Base-by-base conservation (phyloP, 2,329 filamentous ascomycete species). In the Pseudocercospora pini-densiflorae region DNA sequence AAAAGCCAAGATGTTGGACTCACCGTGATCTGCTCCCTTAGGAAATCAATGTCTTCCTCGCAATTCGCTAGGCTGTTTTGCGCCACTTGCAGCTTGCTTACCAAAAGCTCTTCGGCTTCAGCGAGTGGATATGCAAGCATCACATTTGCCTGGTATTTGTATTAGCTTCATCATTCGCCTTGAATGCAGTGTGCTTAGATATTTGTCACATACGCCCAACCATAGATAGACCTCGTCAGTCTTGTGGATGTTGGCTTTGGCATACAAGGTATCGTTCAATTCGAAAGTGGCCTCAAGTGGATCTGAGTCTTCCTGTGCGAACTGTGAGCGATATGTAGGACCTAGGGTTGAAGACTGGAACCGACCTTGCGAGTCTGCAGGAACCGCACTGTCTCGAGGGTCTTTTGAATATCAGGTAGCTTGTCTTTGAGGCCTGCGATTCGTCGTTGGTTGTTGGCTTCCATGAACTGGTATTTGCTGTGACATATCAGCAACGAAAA, bases 401-500 rank as follows among this genome's bases (percentile, higher is more conserved):
- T 98, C 85, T 97, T 97, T 75, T 92, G 90, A 71, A 99, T 98
- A 78, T 99, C 95, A 0, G 95, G 95, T 72, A 99, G 93, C 84
- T 98, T 99, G 77, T 97, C 94, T 76, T 90, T 92, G 63, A 99
- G 83, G 1, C 94, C 93, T 3, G 86, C 85, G 61, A 92, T 90
- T 57, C 95, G 88, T 70, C 93, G 87, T 79, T 97, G 91, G 66
- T 95, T 92, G 80, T 97, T 98, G 78, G 91, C 85, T 82, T 98
- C 93, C 95, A 99, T 99, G 82, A 98, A 99, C 80, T 98, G 95
- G 83, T 99, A 99, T 86, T 99, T 99, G 74, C 93, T 97, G 77
- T n/a, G 12, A 36, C 33, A 14, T 14, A 36, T 36, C 79, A 77
- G 76, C 9, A 29, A 27, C 5, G 36, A 59, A 36, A 19, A 40